Percentiles rank a stretch among this genome's conserved stretches.
Evolutionary conservation across 2,329 filamentous ascomycete genomes (phyloP).

Genomic region (Daldinia sp.): DNA sequence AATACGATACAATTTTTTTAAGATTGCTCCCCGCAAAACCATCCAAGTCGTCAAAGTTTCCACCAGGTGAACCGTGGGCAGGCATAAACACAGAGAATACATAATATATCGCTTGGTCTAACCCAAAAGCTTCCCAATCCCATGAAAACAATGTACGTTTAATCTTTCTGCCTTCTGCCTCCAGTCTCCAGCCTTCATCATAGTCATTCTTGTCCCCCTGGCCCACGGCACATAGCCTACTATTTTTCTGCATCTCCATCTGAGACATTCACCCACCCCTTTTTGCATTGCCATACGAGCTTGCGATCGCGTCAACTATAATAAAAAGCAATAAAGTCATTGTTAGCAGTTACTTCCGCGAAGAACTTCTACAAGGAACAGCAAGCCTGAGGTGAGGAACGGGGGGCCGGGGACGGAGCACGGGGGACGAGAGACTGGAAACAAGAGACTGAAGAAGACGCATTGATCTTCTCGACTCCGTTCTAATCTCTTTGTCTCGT

Average conservation of each 20-base stretch:
- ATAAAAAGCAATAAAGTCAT: background rate
- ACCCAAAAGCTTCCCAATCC: constrained; percentile 14
- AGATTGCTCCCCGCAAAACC: constrained; percentile 26
- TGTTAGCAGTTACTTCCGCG: background rate
- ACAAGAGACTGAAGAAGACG: background rate
- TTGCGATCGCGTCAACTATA: background rate
- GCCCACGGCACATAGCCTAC: background rate
- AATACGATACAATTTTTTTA: constrained; percentile 2
- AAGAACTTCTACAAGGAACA: background rate
- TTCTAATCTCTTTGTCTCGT: constrained; percentile 13
- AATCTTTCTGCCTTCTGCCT: constrained; percentile 4
- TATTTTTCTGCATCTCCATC: background rate
- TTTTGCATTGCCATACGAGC: background rate
- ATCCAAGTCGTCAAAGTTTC: constrained; percentile 20
- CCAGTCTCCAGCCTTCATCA: background rate
- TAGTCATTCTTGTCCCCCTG: background rate
- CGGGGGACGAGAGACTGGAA: background rate
- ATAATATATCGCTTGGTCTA: background rate
- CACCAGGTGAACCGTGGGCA: constrained; percentile 17
- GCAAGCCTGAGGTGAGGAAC: constrained; percentile 3
- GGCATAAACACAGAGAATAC: constrained; percentile 20
- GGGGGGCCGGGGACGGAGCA: background rate
- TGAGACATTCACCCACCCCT: background rate
- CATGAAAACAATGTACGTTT: constrained; percentile 39
- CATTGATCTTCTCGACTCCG: constrained; percentile 3